These are phyloP conservation scores for Cercospora canescens DNA, from an alignment of 2,329 filamentous ascomycete species.

Conservation along the genomic window DNA sequence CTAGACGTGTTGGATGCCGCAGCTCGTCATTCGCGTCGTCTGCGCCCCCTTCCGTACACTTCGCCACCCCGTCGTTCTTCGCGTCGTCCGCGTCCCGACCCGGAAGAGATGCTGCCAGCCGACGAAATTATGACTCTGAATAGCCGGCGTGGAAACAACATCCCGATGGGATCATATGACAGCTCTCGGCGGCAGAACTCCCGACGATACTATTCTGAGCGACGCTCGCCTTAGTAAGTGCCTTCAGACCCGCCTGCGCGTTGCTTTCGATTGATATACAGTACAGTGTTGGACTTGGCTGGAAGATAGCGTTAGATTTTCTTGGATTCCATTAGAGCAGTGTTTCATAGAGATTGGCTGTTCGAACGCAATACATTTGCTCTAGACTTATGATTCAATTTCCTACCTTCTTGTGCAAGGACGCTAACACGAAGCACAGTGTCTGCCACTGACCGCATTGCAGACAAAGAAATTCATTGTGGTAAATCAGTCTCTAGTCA, in stretches of 20 bases:
- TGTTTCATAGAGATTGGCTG: background rate
- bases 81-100: background rate
- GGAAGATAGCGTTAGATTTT: background rate
- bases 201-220: background rate
- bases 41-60: background rate
- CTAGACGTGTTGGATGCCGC: background rate
- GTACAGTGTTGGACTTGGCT: background rate
- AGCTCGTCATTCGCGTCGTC: background rate
- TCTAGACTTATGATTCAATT: background rate
- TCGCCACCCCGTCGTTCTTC: background rate
- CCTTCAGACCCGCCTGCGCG: background rate
- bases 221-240: conserved; percentile 1
- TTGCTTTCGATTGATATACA: background rate
- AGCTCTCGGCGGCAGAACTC: background rate
- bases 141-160: background rate
- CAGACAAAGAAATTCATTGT: background rate
- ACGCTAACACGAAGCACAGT: background rate
- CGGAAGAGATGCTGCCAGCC: background rate
- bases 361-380: background rate
- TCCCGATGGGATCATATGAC: background rate
- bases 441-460: background rate
- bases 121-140: background rate
- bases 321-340: background rate
- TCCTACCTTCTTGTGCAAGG: background rate
- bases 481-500: background rate